Evolutionary conservation across 306 rosid species (phyloP), one percentile per base, ranked within the genome.

Genomic region (Glycine soja): DNA sequence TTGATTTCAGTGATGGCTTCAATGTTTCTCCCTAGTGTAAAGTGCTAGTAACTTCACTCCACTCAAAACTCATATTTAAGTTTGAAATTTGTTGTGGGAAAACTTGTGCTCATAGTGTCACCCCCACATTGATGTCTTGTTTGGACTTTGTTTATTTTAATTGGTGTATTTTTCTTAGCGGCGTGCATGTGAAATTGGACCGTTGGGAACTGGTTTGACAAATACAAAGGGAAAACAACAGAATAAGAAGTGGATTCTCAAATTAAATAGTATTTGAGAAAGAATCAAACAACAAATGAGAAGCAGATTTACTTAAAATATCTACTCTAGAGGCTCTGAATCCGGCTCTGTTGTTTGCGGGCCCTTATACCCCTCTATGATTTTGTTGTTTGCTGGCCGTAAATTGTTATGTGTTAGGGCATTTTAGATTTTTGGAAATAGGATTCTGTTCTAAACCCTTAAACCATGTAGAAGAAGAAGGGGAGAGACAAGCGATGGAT

Each of bases 171-270:
- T 15, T 48, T 8, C 19, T 45, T 56, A 85, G 83, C 82, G 88
- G 90, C 66, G 83, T 79, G 87, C 89, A 90, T 85, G 94, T 92
- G 97, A 87, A 74, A 82, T 68, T 83, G 87, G 86, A 88, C 97
- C 90, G 94, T 90, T 92, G 89, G 84, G 74, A 58, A 79, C 78
- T 86, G 54, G 30, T 83, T 79, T 77, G 80, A 73, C 43, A 13
- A 53, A 83, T 84, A 83, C 88, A 82, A 75, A 77, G 84, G 85
- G 70, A 75, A 88, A 86, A 82, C 78, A 88, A 88, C 86, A 86
- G 90, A 79, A 50, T 18, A 53, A 70, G 71, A 76, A 80, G 80
- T 80, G 65, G 84, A 89, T 80, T 86, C 68, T 18, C 45, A n/a
- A 9, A 74, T 77, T 83, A n/a, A n/a, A n/a, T 74, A 74, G 77